Evolutionary conservation across 169 alveolate species (phyloP), one percentile per base, ranked within the genome.

Genomic region (Eimeria sp.): DNA sequence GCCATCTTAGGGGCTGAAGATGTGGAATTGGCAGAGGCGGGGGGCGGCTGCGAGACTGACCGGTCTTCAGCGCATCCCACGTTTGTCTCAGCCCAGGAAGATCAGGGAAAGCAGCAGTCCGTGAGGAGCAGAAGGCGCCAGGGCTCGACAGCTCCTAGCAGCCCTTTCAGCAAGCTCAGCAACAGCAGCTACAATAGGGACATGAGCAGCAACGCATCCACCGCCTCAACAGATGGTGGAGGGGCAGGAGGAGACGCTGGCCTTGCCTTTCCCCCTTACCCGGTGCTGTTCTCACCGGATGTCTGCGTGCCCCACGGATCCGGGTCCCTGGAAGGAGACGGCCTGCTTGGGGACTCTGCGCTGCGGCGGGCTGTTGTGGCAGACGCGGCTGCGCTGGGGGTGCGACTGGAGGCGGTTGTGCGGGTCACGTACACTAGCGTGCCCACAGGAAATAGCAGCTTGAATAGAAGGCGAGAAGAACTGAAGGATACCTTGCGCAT

Each of bases 401-500:
- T 85, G 64, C 91, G 91, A 49, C 91, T 85, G n/a, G 91, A 85
- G 76, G 91, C 91, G 1, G 91, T 56, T 1, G n/a, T 85, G 40
- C 37, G 91, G 78, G 78, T 85, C 27, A 62, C 78, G 27, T 85
- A 85, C 82, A 62, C 91, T n/a, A 85, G 91, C 91, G 78, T 62
- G 49, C 80, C 91, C 4, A 85, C 91, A 6, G 91, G 91, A 62
- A 83, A 40, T 46, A 85, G 82, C 78, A 82, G 90, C 56, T n/a
- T 10, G 58, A 54, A 25, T 27, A 62, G 62, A 40, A 85, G 52
- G 64, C 76, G 78, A 9, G 91, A 85, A 62, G 91, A 85, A 82
- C 78, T 93, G 27, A 80, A 93, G 66, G 93, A 93, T 14, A 66
- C 93, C 25, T 33, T 93, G n/a, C 76, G 87, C 6, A 77, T 88